Conservation (phyloP, 2,329 filamentous ascomycete genomes). For the Colletotrichum falcatum region DNA sequence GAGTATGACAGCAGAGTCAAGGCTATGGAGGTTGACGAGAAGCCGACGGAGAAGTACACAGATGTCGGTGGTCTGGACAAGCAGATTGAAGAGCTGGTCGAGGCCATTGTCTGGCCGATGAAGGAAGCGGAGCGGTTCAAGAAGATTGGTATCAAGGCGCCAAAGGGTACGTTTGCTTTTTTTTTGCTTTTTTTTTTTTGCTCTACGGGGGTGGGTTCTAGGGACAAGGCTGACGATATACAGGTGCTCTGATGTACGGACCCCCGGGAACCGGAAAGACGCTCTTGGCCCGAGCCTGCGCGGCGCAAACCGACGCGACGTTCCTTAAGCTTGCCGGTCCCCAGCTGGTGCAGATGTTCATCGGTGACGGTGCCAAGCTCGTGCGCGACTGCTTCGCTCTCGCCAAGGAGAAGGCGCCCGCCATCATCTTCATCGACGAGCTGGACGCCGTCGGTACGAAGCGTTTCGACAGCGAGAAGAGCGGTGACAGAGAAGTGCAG, state of each 20-base stretch:
- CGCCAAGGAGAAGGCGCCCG: conserved; percentile 97
- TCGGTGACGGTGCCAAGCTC: conserved; percentile 96
- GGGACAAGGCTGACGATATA: conserved; percentile 10
- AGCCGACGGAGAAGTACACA: conserved; percentile 98
- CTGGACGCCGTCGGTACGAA: conserved; percentile 98
- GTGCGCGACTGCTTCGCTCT: conserved; percentile 97
- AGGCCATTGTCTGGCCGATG: conserved; percentile 99
- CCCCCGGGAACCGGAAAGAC: conserved; percentile 92
- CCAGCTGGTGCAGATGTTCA: conserved; percentile 99
- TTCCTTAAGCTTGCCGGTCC: conserved; percentile 98
- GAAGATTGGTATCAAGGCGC: conserved; percentile 99
- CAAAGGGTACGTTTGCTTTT: conserved; percentile 78
- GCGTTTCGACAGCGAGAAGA: conserved; percentile 98
- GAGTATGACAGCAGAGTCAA: conserved; percentile 99
- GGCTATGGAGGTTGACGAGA: conserved; percentile 99
- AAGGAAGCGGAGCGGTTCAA: conserved; percentile 99
- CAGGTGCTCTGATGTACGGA: conserved; percentile 98
- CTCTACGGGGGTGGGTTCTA: conserved; percentile 18
- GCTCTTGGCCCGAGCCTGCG: conserved; percentile 92
- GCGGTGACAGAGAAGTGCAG: conserved; percentile 96
- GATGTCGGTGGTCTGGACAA: conserved; percentile 98
- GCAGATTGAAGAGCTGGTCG: conserved; percentile 98
- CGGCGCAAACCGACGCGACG: conserved; percentile 96
- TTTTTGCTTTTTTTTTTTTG: conserved; percentile 3
- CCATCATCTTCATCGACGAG: conserved; percentile 99